Percentiles rank a stretch among this genome's conserved stretches.
These are phyloP conservation scores for Psidium friedrichsthalianum DNA, from an alignment of 345 rosid genomes.

Conservation along the genomic window DNA sequence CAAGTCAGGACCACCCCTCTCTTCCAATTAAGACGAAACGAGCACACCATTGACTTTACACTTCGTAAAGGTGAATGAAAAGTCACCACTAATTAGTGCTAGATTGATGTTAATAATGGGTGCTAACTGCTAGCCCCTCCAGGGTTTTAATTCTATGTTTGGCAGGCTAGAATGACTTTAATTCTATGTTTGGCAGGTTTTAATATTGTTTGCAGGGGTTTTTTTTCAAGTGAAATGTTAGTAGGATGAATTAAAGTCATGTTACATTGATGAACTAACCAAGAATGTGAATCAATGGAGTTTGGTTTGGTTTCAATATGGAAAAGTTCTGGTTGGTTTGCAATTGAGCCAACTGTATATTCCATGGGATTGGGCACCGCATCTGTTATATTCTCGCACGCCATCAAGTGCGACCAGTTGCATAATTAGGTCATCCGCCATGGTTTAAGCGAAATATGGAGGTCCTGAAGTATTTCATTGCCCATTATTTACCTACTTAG, in stretches of 20 bases:
- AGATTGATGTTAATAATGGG: background rate
- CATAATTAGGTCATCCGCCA: background rate
- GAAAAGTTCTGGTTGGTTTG: background rate
- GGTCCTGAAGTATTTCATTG: background rate
- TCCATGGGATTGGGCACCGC: background rate
- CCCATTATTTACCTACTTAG: background rate
- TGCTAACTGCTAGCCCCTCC: background rate
- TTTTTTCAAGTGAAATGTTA: background rate
- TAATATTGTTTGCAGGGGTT: too few relatives aligned
- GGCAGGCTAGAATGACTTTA: background rate
- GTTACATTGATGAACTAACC: background rate
- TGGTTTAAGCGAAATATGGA: background rate
- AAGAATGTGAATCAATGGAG: background rate
- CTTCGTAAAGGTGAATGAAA: background rate
- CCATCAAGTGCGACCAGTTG: background rate
- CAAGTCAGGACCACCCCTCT: too few relatives aligned
- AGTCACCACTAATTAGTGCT: background rate
- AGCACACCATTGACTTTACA: background rate
- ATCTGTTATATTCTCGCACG: background rate
- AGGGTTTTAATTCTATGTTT: background rate
- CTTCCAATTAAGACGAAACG: background rate
- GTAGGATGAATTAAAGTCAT: background rate
- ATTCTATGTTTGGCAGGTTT: too few relatives aligned
- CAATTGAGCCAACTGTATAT: background rate
- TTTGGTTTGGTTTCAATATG: background rate